Base-by-base conservation (phyloP, 2,329 filamentous ascomycete species). In the Sclerotinia glacialis region DNA sequence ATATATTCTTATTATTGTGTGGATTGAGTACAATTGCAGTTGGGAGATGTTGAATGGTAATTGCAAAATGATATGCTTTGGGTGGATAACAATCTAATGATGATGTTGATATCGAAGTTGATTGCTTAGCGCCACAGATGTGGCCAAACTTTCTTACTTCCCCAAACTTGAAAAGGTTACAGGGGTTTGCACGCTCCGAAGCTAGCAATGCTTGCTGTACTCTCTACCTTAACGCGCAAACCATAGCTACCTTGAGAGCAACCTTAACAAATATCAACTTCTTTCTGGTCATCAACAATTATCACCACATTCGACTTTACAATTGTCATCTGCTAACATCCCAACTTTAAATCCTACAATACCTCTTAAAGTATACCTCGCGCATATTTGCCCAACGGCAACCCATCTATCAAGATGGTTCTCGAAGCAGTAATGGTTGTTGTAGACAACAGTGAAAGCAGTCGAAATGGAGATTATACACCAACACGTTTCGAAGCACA, bases 351-450 rank as follows among this genome's bases (percentile, higher is more conserved):
- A 40, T 28, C 26, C 18, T n/a, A 16, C 9, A 4, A 26, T 14
- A 40, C 16, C 59, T 62, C 31, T 50, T 26, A 18, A 37, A 52
- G 23, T 5, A 44, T 62, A 23, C 16, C 28, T 47, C 23, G 23
- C 55, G 47, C 64, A 66, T 40, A 54, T 46, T 61, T 23, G 64
- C 56, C 64, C 8, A 37, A 53, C 54, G 26, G 52, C 61, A 65
- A 65, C n/a, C 28, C 47, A 58, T 53, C 31, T 37, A 52, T 40
- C 87, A 93, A 85, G 77, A 99, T 99, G 95, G 91, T 89, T 81
- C 89, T 99, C 80, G 95, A 99, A 88, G 96, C 95, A 82, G 96
- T 96, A 71, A 98, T 99, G 93, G 92, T 99, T 80, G 89, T 98
- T 85, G 92, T 98, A 76, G 95, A 99, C 86, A 99, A 98, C 85